phyloP scores from a whole-genome alignment of 352 stramenopile species.

The Phytophthora agathidicida region DNA sequence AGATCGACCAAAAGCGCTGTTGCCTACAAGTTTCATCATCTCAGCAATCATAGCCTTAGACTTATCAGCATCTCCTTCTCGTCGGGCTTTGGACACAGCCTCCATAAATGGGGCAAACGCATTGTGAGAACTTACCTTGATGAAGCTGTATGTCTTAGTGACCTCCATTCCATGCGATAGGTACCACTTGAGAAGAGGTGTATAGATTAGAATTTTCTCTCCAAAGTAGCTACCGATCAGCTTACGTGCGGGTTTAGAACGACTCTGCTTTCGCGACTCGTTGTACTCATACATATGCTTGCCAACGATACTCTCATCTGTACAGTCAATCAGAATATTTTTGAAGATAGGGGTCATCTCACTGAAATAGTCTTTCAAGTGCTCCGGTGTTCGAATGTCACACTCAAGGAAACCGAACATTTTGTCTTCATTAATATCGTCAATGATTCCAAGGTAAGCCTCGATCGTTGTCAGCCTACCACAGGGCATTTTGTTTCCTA shows the following conservation, averaged over 20 bases:
- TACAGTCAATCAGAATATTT: conserved; percentile 37
- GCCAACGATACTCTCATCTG: conserved; percentile 36
- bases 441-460: conserved; percentile 30
- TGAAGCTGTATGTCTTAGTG: too few relatives aligned
- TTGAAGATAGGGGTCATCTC: conserved; percentile 52
- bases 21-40: too few relatives aligned
- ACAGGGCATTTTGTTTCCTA: conserved; percentile 42
- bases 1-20: conserved; percentile 9
- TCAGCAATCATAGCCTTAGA: conserved; percentile 9
- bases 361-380: conserved; percentile 40
- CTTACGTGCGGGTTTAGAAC: conserved; percentile 15
- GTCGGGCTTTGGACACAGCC: conserved; percentile 28
- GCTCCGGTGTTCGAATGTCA: conserved; percentile 40
- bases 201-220: conserved; percentile 42
- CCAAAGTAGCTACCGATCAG: conserved; percentile 46
- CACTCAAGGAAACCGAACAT: conserved; percentile 46
- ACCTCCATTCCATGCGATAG: too few relatives aligned
- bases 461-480: conserved; percentile 20
- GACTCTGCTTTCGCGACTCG: neutral
- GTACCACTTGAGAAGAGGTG: conserved; percentile 42
- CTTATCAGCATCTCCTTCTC: conserved; percentile 28
- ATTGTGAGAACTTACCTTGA: conserved; percentile 9
- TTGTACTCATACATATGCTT: conserved; percentile 39
- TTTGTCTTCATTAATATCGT: conserved; percentile 39
- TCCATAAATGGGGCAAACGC: conserved; percentile 31